phyloP scores from a whole-genome alignment of 257 asterid genomes.

The Craterostigma plantagineum region DNA sequence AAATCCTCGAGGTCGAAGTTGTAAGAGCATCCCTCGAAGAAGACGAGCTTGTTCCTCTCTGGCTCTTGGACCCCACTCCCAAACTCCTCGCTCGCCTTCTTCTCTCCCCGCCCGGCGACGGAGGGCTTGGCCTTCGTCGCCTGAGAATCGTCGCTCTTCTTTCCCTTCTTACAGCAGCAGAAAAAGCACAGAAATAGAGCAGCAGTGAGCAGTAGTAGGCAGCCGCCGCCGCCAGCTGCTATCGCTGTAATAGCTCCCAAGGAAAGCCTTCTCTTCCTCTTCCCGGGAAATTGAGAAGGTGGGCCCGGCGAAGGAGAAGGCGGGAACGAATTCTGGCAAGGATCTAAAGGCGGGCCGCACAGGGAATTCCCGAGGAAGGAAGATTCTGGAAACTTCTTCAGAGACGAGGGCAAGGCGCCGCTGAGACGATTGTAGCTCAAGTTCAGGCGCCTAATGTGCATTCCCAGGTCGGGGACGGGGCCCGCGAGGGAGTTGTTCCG shows the following conservation, averaged over 20 bases:
- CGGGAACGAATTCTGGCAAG: constrained; percentile 27
- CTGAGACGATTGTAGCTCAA: constrained; percentile 46
- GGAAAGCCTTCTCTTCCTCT: constrained; percentile 29
- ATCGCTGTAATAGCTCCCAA: constrained; percentile 54
- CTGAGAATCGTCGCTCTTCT: constrained; percentile 16
- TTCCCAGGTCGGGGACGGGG: constrained; percentile 31
- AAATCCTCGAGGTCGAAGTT: constrained; percentile 92
- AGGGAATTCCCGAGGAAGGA: constrained; percentile 50
- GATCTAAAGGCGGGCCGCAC: constrained; percentile 49
- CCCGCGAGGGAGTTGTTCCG: constrained; percentile 62
- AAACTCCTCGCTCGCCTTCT: constrained; percentile 73
- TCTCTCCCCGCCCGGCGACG: constrained; percentile 38
- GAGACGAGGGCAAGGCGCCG: constrained; percentile 50
- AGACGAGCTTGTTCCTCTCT: constrained; percentile 68
- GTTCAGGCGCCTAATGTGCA: constrained; percentile 34
- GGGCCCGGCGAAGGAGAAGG: constrained; percentile 34
- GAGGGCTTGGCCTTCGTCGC: constrained; percentile 49
- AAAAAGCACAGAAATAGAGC: constrained; percentile 31
- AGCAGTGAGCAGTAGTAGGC: constrained; percentile 36
- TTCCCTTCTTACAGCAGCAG: constrained; percentile 44
- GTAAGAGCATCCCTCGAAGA: constrained; percentile 82
- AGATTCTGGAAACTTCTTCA: constrained; percentile 36
- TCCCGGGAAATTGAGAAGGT: constrained; percentile 11
- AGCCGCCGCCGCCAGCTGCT: constrained; percentile 61
- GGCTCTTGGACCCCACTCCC: constrained; percentile 92